phyloP scores from a whole-genome alignment of 495 filamentous ascomycete species.

The Pyronema domesticum region DNA sequence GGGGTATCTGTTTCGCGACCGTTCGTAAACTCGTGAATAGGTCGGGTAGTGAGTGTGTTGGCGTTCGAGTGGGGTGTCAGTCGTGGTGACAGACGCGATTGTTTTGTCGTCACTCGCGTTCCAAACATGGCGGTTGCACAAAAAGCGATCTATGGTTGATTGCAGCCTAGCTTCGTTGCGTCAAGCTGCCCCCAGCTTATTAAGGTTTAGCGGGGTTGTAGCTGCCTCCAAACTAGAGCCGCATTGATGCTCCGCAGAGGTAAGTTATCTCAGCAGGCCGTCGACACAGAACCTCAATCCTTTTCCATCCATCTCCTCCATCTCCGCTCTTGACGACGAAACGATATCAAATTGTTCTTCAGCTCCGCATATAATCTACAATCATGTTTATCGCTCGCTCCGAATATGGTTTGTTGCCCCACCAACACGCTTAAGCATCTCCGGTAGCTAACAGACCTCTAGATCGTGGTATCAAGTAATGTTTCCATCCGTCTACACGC shows the following conservation, averaged over 20 bases:
- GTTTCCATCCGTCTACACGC: constrained; percentile 5
- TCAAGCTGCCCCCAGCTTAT: no score
- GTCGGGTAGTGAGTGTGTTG: no score
- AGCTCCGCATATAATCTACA: constrained; percentile 14
- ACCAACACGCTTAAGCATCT: background rate
- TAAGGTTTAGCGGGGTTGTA: no score
- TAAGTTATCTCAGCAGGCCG: background rate
- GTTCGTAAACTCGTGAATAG: background rate
- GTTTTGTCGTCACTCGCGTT: background rate
- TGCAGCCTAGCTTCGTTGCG: no score
- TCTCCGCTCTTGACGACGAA: constrained; percentile 3
- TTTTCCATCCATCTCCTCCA: constrained; percentile 9
- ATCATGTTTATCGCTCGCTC: constrained; percentile 99
- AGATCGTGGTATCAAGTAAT: constrained; percentile 99
- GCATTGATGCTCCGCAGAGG: no score
- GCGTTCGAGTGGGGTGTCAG: no score
- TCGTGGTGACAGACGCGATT: background rate
- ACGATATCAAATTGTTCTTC: constrained; percentile 6
- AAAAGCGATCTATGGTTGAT: background rate
- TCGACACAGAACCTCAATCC: background rate
- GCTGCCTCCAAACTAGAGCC: no score
- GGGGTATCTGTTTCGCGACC: background rate
- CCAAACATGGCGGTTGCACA: background rate
- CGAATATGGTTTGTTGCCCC: constrained; percentile 72
- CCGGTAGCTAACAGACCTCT: constrained; percentile 1